Base-by-base conservation (phyloP, 2,329 filamentous ascomycete genomes). In the Fusarium circinatum region DNA sequence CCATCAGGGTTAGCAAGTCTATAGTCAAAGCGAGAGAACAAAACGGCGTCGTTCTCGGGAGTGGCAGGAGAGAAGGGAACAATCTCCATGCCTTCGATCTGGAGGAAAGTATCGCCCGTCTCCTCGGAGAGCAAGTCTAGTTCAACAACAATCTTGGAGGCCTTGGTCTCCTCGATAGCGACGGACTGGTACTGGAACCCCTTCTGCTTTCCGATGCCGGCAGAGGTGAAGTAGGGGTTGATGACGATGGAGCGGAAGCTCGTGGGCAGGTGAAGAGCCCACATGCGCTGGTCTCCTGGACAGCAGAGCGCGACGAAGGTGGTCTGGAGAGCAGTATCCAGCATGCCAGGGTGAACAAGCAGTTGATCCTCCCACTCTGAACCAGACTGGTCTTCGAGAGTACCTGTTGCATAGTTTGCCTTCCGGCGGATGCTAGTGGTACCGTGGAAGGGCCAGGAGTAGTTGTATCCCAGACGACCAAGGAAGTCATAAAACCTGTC, bases 271-370 rank as follows among this genome's bases (percentile, higher is more conserved):
- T 81, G 78, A 8, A 81, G 65, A 1, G 78, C 65, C 76, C 79
- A 79, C 12, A 85, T 73, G 8, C 73, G 71, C 10, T 78, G 78
- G 30, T 83, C 80, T 0, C 78, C 78, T 1, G 83, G 83, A 18
- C 70, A 79, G 7, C 77, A 75, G 59, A 73, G 76, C 1, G 82
- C 81, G 77, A 55, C 17, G 82, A 73, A 22, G 68, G 62, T 54
- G 1, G 79, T 66, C 67, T 85, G 84, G 55, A 85, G 79, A 11
- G 80, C 75, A 2, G 75, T 76, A 47, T 84, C 83, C 0, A 85
- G 74, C 10, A 75, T 70, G 0, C 71, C 78, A 1, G 55, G 63
- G 4, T 60, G 63, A 8, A 60, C 38, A 0, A 57, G 10, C 1
- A 59, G 49, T 1, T 55, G n/a, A 1, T 62, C 49, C 5, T 62